Evolutionary conservation across 495 filamentous ascomycete genomes (phyloP), one percentile per base, ranked within the genome.

Genomic region (Talaromyces ruber): DNA sequence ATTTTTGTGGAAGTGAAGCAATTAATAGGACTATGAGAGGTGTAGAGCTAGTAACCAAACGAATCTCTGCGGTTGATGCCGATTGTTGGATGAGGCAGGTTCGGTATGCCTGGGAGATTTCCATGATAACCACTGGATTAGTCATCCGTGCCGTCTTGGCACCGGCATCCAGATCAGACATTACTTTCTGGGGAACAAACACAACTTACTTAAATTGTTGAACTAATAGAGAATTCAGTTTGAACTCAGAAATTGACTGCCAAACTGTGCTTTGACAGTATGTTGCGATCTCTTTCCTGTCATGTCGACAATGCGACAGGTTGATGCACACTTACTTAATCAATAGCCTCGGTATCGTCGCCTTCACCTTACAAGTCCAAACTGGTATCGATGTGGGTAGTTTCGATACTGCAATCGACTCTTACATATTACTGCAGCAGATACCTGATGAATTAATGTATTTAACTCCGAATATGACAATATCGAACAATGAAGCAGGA

Each of bases 81-180:
- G 61, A 50, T 59, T 39, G 70, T 71, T 76, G 67, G 65, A 67
- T 69, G 70, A 74, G 76, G 74, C 74, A 72, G 74, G 72, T 74
- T 78, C 63, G 64, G 62, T 62, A 68, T 67, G 63, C 57, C 66
- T 67, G 74, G 76, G 77, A 70, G 76, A 78, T 76, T 74, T 76
- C 70, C 63, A 66, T 70, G 69, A 65, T 64, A 69, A 65, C 64
- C 67, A 67, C 67, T 63, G 62, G 74, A 67, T 79, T 71, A 79
- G 74, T 79, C 72, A 79, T 67, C 67, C 14, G 39, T 14, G 4
- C 34, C 43, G 34, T 6, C 57, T 59, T 59, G 57, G 57, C 57
- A 16, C n/a, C 26, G 25, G 28, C 30, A 32, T 32, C 30, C 30
- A 32, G 3, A 37, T n/a, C n/a, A n/a, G n/a, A n/a, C n/a, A 45